Percentiles rank a stretch among this genome's conserved stretches.
Conservation (phyloP, 805 yeast species). For the Kregervanrija pseudodelftensis region DNA sequence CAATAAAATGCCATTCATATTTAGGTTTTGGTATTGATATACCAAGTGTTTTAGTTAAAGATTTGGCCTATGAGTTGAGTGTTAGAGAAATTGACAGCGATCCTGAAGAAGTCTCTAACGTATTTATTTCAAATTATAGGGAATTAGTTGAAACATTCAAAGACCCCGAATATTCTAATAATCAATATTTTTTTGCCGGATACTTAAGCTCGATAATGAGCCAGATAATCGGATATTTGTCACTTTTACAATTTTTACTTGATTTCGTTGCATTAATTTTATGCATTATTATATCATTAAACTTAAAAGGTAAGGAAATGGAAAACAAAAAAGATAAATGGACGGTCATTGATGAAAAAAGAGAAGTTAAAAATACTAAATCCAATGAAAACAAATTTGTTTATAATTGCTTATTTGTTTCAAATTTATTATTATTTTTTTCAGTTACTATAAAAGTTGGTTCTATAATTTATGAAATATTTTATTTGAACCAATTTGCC, state of each 20-base stretch:
- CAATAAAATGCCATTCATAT: constrained; percentile 6
- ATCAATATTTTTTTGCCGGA: neutral
- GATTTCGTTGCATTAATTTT: constrained; percentile 2
- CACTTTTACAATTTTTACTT: neutral
- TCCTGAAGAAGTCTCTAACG: constrained; percentile 32
- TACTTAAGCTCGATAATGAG: constrained; percentile 3
- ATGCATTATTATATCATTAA: neutral
- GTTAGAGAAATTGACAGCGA: constrained; percentile 25
- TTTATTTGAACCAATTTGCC: constrained; percentile 2
- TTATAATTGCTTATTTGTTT: too few relatives aligned
- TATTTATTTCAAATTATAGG: constrained; percentile 35
- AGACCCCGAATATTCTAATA: neutral
- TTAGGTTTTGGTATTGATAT: constrained; percentile 28
- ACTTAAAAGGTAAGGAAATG: constrained; percentile 3
- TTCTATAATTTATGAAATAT: constrained; percentile 1
- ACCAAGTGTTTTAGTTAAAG: constrained; percentile 39
- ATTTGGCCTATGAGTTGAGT: constrained; percentile 39
- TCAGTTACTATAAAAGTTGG: too few relatives aligned
- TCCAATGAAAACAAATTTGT: too few relatives aligned
- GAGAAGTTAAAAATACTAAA: too few relatives aligned
- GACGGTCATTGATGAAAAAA: too few relatives aligned
- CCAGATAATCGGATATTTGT: neutral
- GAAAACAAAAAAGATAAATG: too few relatives aligned
- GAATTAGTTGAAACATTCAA: constrained; percentile 18
- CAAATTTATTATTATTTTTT: too few relatives aligned